Conservation (phyloP, 2,329 filamentous ascomycete species). For the Nakataea oryzae region DNA sequence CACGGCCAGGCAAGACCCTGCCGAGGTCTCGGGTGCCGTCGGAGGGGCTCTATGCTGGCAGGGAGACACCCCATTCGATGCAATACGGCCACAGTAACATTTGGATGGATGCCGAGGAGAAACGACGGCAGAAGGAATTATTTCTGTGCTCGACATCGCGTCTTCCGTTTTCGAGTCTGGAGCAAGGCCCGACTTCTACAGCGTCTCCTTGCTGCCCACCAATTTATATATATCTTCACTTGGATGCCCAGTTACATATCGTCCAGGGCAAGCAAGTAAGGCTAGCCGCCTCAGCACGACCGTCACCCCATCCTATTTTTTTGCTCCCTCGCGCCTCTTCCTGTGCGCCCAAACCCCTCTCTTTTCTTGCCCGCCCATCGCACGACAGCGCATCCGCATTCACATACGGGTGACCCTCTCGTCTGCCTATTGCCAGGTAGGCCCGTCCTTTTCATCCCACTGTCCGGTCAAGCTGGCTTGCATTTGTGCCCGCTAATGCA, state of each 20-base stretch:
- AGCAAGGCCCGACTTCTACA: no score
- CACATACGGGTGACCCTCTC: not conserved
- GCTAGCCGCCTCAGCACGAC: not conserved
- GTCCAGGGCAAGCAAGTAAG: not conserved
- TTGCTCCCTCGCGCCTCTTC: no score
- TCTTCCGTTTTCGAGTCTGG: not conserved
- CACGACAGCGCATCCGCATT: not conserved
- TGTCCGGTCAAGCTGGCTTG: not conserved
- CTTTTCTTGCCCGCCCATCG: not conserved
- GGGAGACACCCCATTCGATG: not conserved
- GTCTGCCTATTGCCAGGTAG: not conserved
- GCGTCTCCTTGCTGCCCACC: not conserved
- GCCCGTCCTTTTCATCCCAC: not conserved
- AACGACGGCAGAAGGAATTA: not conserved
- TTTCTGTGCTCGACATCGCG: not conserved
- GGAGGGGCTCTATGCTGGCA: not conserved
- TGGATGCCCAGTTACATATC: not conserved
- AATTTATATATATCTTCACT: not conserved
- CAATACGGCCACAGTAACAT: not conserved
- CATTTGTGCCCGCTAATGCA: not conserved
- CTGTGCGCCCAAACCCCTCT: not conserved
- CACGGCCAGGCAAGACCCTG: not conserved
- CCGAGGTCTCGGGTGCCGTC: not conserved
- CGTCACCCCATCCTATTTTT: no score
- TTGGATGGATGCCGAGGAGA: not conserved